Evolutionary conservation across 306 rosid genomes (phyloP).

Genomic region (Glycine latifolia): DNA sequence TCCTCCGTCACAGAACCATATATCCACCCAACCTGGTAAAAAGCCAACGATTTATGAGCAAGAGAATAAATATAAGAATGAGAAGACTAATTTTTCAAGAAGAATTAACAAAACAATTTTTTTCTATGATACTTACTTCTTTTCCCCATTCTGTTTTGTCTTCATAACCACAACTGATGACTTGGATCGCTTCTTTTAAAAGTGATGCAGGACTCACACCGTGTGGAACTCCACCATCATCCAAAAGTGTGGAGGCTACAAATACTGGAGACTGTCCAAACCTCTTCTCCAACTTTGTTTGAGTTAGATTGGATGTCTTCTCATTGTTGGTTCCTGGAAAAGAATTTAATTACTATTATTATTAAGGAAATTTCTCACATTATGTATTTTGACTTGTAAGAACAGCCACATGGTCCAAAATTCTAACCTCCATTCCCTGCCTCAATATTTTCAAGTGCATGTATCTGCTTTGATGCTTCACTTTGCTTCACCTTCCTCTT

Average conservation of each 20-base stretch:
- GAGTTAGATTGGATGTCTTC: constrained; percentile 60
- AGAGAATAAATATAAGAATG: constrained; percentile 25
- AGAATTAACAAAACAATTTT: neutral
- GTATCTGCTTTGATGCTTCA: constrained; percentile 95
- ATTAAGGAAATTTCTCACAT: neutral
- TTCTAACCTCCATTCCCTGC: constrained; percentile 73
- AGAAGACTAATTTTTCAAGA: neutral
- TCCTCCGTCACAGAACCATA: constrained; percentile 99
- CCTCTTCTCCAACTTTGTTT: constrained; percentile 83
- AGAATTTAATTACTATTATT: constrained; percentile 34
- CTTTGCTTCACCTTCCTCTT: constrained; percentile 87
- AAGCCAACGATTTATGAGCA: constrained; percentile 41
- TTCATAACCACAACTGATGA: constrained; percentile 96
- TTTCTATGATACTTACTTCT: constrained; percentile 62
- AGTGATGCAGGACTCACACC: constrained; percentile 81
- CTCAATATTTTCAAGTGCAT: constrained; percentile 94
- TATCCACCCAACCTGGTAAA: constrained; percentile 91
- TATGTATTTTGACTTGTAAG: constrained; percentile 6
- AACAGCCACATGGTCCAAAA: constrained; percentile 32
- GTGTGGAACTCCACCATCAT: constrained; percentile 80
- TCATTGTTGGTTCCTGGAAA: constrained; percentile 60
- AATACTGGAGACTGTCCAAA: constrained; percentile 96
- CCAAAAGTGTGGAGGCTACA: constrained; percentile 75
- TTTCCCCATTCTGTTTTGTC: constrained; percentile 99
- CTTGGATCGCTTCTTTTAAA: constrained; percentile 92